Conservation (phyloP, 2,329 filamentous ascomycete genomes). For the Fusarium gaditjirri region DNA sequence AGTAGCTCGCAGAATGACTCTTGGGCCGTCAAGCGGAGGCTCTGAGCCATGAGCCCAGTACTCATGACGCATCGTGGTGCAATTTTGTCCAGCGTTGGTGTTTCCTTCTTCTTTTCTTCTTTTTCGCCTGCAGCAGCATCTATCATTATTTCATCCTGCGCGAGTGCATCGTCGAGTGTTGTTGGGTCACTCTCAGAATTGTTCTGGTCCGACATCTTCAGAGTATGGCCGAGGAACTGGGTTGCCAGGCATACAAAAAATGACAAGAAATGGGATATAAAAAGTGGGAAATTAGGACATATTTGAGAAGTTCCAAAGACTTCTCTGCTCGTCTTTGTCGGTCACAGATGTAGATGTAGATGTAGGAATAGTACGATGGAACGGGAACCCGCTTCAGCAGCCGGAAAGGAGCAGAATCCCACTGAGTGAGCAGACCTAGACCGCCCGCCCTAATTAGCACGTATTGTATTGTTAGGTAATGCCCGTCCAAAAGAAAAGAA, state of each 20-base stretch:
- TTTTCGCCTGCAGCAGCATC: background rate
- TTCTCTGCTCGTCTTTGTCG: background rate
- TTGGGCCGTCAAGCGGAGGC: constrained; percentile 20
- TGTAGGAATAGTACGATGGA: background rate
- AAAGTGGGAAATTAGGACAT: background rate
- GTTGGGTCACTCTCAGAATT: background rate
- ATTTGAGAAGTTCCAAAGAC: background rate
- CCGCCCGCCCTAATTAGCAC: background rate
- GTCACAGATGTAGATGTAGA: background rate
- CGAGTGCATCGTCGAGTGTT: background rate
- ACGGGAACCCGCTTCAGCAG: background rate
- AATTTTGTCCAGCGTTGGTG: background rate
- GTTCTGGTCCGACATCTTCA: background rate
- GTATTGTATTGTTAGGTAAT: background rate
- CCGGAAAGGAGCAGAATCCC: background rate
- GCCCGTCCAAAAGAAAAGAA: background rate
- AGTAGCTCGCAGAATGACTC: constrained; percentile 49
- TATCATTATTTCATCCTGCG: background rate
- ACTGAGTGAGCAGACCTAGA: background rate
- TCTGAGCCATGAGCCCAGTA: background rate
- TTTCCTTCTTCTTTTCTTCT: background rate
- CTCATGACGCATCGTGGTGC: background rate
- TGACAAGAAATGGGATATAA: too few species aligned
- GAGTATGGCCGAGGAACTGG: background rate
- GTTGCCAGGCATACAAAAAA: background rate